phyloP scores from a whole-genome alignment of 1,284 basidiomycete genomes.

The Leccinum pallidistipes region DNA sequence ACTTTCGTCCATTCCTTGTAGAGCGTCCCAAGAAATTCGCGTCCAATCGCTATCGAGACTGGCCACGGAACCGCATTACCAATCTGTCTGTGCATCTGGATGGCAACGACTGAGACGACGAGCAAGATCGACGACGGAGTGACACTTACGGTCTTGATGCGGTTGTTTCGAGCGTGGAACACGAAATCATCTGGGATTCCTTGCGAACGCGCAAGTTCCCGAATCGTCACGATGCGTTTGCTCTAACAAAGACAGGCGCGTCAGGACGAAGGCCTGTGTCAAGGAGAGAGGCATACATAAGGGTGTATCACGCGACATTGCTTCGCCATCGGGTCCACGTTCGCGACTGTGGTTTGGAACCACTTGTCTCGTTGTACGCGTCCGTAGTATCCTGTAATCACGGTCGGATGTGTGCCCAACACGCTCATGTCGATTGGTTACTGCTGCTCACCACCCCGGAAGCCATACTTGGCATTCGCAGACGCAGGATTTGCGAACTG shows the following conservation, averaged over 20 bases:
- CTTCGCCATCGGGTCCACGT: constrained; percentile 72
- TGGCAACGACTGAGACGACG: background rate
- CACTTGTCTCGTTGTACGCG: constrained; percentile 52
- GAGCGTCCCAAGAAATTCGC: constrained; percentile 51
- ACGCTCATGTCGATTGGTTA: background rate
- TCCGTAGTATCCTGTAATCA: constrained; percentile 55
- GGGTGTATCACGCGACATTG: constrained; percentile 68
- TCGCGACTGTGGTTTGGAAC: constrained; percentile 73
- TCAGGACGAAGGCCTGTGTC: constrained; percentile 3
- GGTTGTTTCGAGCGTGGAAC: constrained; percentile 51
- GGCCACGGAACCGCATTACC: constrained; percentile 75
- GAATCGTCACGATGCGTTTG: constrained; percentile 63
- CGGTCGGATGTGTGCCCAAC: background rate
- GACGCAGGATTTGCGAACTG: constrained; percentile 58
- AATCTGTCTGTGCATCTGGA: constrained; percentile 74
- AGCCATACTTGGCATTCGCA: constrained; percentile 50
- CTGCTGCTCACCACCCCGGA: constrained; percentile 42
- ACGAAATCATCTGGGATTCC: constrained; percentile 73
- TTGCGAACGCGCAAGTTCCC: constrained; percentile 74
- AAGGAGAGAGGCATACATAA: constrained; percentile 42
- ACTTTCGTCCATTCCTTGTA: constrained; percentile 49
- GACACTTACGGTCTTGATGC: constrained; percentile 57
- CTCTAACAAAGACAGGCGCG: constrained; percentile 41
- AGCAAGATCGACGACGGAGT: background rate
- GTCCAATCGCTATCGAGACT: constrained; percentile 59